Percentiles rank a stretch among this genome's conserved stretches.
Evolutionary conservation across 306 rosid genomes (phyloP).

Genomic region (Glycine latifolia): DNA sequence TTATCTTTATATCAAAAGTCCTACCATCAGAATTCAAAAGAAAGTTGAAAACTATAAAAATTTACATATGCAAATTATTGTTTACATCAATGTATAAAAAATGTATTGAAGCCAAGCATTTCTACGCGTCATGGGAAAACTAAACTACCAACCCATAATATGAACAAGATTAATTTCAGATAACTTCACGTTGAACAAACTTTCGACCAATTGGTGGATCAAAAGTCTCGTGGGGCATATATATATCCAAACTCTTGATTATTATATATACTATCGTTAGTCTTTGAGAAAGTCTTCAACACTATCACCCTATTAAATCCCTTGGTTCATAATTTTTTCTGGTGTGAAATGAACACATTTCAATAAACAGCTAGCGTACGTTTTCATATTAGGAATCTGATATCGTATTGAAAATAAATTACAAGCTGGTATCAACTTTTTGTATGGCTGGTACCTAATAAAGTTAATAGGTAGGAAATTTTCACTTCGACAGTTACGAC

Average conservation of each 20-base stretch:
- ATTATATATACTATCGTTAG: background rate
- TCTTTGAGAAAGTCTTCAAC: constrained; percentile 9
- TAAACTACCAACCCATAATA: background rate
- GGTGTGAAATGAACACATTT: constrained; percentile 30
- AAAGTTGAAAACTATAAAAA: background rate
- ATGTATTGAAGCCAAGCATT: background rate
- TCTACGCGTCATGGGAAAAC: background rate
- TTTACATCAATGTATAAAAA: background rate
- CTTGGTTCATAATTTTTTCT: background rate
- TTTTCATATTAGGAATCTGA: constrained; percentile 25
- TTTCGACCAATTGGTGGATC: background rate
- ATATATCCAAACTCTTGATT: constrained; percentile 33
- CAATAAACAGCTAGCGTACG: constrained; percentile 3
- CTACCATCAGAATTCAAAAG: background rate
- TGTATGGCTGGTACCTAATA: constrained; percentile 3
- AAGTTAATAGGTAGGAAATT: background rate
- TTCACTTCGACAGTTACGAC: constrained; percentile 10
- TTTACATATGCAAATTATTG: background rate
- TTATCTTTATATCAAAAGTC: background rate
- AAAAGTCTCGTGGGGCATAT: background rate
- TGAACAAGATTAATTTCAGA: background rate
- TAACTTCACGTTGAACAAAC: constrained; percentile 1
- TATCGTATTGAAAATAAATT: background rate
- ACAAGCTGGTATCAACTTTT: background rate
- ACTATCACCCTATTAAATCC: background rate